Base-by-base conservation (phyloP, 140 eudicot genomes). In the Ambrosia hybrid region DNA sequence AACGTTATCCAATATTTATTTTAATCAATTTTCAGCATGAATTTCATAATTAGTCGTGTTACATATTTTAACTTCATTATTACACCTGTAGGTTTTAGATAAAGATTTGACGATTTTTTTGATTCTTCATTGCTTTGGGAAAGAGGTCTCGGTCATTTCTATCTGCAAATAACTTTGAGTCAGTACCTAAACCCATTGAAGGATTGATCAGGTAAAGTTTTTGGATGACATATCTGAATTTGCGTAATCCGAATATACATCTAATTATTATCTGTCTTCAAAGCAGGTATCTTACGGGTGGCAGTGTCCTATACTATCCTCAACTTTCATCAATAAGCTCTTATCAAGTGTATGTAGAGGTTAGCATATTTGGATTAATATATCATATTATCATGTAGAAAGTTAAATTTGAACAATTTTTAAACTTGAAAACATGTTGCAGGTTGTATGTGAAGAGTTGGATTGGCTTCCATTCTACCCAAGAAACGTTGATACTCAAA, bases 271-370 rank as follows among this genome's bases (percentile, higher is more conserved):
- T 57, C 41, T 64, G 51, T 48, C 60, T 75, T 51, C 71, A 26
- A 70, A 39, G 16, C 83, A 94, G 99, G 80, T 85, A 82, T 83
- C 91, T 94, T 60, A 85, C 91, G 73, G 97, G 99, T 48, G 97
- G 99, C 71, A 86, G 95, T 80, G 99, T 94, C 72, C 74, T 94
- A 57, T 94, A 86, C 81, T 94, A 94, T 88, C 97, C 99, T 21
- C 99, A 88, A 82, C 95, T 94, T 73, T 83, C 99, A 58, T 85
- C 96, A 46, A 94, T 94, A 63, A 94, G 99, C 80, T 90, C 99
- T 79, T 94, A 94, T 78, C 97, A 94, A 82, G 89, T 91, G 83
- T 94, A 94, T 85, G 99, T 94, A 83, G 99, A 94, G 97, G 99
- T 94, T 79, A 91, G 99, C 84, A 73, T 86, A 70, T 72, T 67